A percentile compares a stretch with the other conserved stretches of the same genome.
These are phyloP conservation scores for Petasospora rhodanensis DNA, from an alignment of 1,139 yeast species.

Conservation along the genomic window DNA sequence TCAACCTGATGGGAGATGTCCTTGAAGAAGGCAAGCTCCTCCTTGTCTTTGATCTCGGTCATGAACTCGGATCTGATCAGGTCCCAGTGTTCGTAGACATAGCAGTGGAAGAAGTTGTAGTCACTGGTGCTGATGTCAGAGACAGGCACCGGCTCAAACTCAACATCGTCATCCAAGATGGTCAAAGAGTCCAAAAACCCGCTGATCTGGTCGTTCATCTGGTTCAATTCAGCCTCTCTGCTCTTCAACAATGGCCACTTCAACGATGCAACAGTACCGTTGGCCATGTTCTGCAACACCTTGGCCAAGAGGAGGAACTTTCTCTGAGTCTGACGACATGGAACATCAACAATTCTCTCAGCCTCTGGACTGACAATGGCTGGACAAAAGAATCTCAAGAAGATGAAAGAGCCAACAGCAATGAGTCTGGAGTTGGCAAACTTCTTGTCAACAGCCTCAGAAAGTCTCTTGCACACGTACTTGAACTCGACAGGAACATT, in stretches of 20 bases:
- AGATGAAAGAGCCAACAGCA: conserved; percentile 86
- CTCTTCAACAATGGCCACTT: conserved; percentile 55
- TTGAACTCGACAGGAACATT: conserved; percentile 70
- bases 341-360: conserved; percentile 40
- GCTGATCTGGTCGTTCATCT: conserved; percentile 42
- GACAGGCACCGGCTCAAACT: conserved; percentile 13
- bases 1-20: conserved; percentile 20
- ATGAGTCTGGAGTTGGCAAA: conserved; percentile 60
- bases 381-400: conserved; percentile 83
- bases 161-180: conserved; percentile 19
- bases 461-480: conserved; percentile 69
- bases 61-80: conserved; percentile 43
- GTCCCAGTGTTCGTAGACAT: conserved; percentile 57
- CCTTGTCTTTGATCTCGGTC: conserved; percentile 25
- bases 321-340: conserved; percentile 52
- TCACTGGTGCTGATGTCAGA: conserved; percentile 32
- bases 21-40: conserved; percentile 19
- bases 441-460: conserved; percentile 54
- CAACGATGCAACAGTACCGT: conserved; percentile 57
- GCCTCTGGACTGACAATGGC: conserved; percentile 89
- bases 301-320: conserved; percentile 80
- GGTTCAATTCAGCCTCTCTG: conserved; percentile 39
- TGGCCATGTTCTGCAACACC: conserved; percentile 82
- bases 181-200: conserved; percentile 40
- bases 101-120: conserved; percentile 58